phyloP scores from a whole-genome alignment of 495 filamentous ascomycete genomes.

The Collariella sp. region DNA sequence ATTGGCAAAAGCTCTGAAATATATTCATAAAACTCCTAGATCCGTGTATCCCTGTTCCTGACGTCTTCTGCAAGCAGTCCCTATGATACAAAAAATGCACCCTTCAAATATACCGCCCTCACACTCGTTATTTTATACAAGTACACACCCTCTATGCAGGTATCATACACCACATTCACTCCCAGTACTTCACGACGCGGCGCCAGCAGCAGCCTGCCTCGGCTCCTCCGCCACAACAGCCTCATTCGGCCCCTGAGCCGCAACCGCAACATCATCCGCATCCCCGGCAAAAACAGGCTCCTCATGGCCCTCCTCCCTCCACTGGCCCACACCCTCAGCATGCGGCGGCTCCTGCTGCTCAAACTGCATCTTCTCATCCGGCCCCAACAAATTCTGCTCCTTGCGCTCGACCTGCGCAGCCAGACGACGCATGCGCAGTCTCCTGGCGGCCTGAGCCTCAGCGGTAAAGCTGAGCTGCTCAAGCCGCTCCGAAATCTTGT shows the following conservation, averaged over 20 bases:
- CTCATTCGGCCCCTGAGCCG: not conserved
- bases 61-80: not conserved
- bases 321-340: conserved; percentile 22
- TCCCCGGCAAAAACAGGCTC: conserved; percentile 21
- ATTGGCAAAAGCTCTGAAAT: too few species aligned
- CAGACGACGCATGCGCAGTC: conserved; percentile 15
- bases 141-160: not conserved
- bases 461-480: conserved; percentile 25
- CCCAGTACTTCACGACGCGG: not conserved
- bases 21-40: too few species aligned
- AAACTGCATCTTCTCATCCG: conserved; percentile 5
- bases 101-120: not conserved
- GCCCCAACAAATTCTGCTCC: conserved; percentile 14
- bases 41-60: too few species aligned
- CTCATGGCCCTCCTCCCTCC: conserved; percentile 27
- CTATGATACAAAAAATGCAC: not conserved
- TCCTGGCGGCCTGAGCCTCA: conserved; percentile 8
- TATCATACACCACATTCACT: not conserved
- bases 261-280: not conserved
- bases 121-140: not conserved
- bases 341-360: not conserved
- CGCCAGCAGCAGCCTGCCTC: not conserved
- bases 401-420: conserved; percentile 11
- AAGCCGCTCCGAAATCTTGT: conserved; percentile 61
- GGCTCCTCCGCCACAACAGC: too few species aligned